A percentile compares a stretch with the other conserved stretches of the same genome.
These are phyloP conservation scores for Tolypocladium paradoxum DNA, from an alignment of 2,329 filamentous ascomycete species.

Conservation along the genomic window DNA sequence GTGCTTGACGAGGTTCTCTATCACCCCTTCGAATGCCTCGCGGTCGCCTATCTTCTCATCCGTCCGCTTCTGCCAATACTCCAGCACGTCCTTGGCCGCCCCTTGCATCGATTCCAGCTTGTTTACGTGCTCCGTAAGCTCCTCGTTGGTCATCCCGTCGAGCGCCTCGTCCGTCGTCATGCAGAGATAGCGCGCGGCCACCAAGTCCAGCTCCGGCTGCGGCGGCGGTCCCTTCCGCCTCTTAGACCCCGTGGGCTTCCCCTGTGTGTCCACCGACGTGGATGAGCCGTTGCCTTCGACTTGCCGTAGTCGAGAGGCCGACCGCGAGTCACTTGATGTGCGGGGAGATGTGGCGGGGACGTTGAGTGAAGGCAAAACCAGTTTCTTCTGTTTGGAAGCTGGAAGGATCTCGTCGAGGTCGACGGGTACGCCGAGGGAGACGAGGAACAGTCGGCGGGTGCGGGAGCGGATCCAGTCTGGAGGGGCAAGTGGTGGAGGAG, in stretches of 20 bases:
- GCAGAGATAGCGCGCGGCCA: constrained; percentile 67
- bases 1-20: constrained; percentile 92
- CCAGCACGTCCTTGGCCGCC: constrained; percentile 66
- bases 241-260: constrained; percentile 34
- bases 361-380: constrained; percentile 82
- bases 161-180: constrained; percentile 77
- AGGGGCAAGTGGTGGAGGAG: constrained; percentile 85
- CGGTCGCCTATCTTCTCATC: constrained; percentile 84
- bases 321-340: constrained; percentile 43
- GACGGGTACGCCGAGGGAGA: constrained; percentile 89
- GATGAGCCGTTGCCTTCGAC: constrained; percentile 42
- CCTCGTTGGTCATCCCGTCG: constrained; percentile 64
- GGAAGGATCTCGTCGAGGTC: constrained; percentile 96
- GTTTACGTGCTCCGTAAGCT: constrained; percentile 61
- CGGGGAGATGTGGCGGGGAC: constrained; percentile 47
- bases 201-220: constrained; percentile 67
- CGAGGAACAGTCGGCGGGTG: constrained; percentile 87
- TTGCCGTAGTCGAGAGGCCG: constrained; percentile 34
- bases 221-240: constrained; percentile 49
- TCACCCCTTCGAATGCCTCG: constrained; percentile 90
- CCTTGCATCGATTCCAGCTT: constrained; percentile 58
- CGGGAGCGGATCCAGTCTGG: constrained; percentile 97
- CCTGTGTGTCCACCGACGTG: constrained; percentile 49
- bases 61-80: constrained; percentile 78
- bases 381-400: constrained; percentile 95